These are phyloP conservation scores for Fusarium circinatum DNA, from an alignment of 2,329 filamentous ascomycete species.

Conservation along the genomic window DNA sequence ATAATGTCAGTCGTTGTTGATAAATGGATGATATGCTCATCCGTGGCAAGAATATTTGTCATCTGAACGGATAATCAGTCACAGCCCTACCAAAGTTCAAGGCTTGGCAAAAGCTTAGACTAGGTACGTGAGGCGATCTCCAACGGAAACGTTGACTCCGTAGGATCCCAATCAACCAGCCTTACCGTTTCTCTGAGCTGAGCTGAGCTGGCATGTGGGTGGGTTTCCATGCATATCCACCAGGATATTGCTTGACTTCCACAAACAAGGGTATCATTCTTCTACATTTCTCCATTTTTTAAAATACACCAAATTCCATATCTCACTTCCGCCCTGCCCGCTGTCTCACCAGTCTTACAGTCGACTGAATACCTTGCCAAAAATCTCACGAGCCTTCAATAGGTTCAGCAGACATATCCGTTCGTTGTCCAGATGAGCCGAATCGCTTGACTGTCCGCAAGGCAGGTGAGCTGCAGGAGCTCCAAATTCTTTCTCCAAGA, in stretches of 20 bases:
- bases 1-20: neutral
- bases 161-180: neutral
- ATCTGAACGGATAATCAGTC: neutral
- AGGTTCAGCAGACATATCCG: constrained; percentile 87
- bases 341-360: constrained; percentile 52
- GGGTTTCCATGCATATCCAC: neutral
- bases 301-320: neutral
- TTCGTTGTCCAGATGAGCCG: constrained; percentile 95
- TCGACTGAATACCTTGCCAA: constrained; percentile 83
- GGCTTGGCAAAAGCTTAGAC: constrained; percentile 3
- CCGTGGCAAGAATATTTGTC: neutral
- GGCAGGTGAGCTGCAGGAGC: constrained; percentile 93
- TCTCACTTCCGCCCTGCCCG: neutral
- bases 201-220: neutral
- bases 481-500: constrained; percentile 91
- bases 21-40: neutral
- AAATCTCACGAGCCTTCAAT: constrained; percentile 91
- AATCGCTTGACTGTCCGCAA: constrained; percentile 93
- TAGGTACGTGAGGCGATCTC: neutral
- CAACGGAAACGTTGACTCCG: neutral
- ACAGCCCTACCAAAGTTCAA: neutral
- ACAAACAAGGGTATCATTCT: constrained; percentile 32
- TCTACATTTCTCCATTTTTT: constrained; percentile 13
- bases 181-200: neutral
- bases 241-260: neutral